Evolutionary conservation across 1,284 basidiomycete genomes (phyloP).

Genomic region (Trichosporon sp.): DNA sequence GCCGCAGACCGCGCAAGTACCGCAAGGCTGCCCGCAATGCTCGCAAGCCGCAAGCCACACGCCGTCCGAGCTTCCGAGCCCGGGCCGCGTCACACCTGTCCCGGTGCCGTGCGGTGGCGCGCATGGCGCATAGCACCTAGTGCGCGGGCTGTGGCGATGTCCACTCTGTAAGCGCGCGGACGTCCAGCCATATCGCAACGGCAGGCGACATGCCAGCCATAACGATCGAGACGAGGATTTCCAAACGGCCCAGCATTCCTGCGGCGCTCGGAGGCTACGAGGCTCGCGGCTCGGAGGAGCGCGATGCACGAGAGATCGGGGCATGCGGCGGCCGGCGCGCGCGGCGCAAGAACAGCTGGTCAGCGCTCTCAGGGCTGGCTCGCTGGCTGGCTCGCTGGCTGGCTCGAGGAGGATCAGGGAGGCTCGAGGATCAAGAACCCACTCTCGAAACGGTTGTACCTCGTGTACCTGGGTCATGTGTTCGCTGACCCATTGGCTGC

Average conservation of each 20-base stretch:
- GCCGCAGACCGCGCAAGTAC: no score
- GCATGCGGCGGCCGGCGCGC: no score
- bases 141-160: background rate
- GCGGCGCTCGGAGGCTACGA: background rate
- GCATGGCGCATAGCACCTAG: background rate
- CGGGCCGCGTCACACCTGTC: background rate
- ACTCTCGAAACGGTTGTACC: background rate
- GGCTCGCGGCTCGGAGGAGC: no score
- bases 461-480: constrained; percentile 1
- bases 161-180: background rate
- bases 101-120: background rate
- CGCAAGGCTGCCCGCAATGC: background rate
- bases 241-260: background rate
- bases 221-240: background rate
- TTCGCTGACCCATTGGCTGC: background rate
- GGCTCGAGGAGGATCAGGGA: no score
- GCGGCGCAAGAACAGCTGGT: no score
- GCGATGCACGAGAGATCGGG: no score
- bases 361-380: no score
- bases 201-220: background rate
- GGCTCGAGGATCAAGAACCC: background rate
- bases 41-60: background rate
- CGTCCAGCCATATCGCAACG: background rate
- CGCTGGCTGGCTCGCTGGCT: no score
- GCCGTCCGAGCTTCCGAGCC: background rate